Base-by-base conservation (phyloP, 106 monocot genomes). In the Triglochin maritima region DNA sequence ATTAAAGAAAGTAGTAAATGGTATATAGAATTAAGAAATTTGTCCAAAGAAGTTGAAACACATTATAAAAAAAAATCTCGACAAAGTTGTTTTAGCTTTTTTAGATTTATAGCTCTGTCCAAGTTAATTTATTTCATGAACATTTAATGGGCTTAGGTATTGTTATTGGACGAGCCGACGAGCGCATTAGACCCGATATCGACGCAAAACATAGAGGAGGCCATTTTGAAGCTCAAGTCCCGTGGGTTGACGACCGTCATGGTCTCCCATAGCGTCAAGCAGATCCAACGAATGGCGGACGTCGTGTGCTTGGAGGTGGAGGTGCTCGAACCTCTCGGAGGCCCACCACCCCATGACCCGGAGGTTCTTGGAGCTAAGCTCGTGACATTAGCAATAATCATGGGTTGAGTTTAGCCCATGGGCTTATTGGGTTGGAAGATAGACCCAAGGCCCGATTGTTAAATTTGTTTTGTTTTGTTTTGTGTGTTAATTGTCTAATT, bases 171-270 rank as follows among this genome's bases (percentile, higher is more conserved):
- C 76, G 94, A 94, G 71, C 94, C 89, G 4, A 94, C 94, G 2
- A 94, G 94, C 50, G 94, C 94, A 54, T 43, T 94, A 72, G 94
- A 94, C 58, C 94, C 94, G 2, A 89, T 94, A 45, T 89, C 94
- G 60, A 94, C 94, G 4, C 86, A 87, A 71, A 94, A 94, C 80
- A 94, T 94, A 8, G 94, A 94, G 67, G 94, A 87, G 52, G 87
- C 81, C 1, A 78, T 94, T 47, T 69, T 93, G 44, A 60, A 75
- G 50, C 72, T 93, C 46, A 93, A 89, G 63, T 70, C 59, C 60
- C 3, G 59, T 66, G 13, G 75, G 88, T 16, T 94, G 43, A 94
- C 89, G 5, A 74, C 74, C 4, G 74, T 89, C 53, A 84, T 94
- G 64, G 94, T 94, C 12, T 94, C 94, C 2, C 94, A 94, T 45